Conservation (phyloP, 306 rosid species). For the Sindora glabra region DNA sequence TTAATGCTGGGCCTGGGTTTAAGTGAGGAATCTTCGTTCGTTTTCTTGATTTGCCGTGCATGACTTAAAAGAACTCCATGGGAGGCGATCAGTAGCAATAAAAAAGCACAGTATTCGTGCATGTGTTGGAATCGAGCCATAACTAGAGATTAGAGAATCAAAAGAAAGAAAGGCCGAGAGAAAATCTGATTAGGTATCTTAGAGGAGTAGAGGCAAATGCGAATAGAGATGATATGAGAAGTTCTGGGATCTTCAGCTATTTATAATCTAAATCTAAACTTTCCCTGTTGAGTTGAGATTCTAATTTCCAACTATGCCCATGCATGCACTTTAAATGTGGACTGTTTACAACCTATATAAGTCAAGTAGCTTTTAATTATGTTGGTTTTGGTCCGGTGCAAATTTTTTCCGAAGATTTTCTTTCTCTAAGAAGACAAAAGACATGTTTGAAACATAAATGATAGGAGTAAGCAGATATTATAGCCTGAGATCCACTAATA, state of each 20-base stretch:
- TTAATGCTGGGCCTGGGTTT: no score
- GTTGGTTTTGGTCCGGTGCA: no score
- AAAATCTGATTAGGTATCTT: not conserved
- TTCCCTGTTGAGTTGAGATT: not conserved
- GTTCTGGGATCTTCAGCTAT: conserved; percentile 5
- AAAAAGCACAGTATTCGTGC: not conserved
- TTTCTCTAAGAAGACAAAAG: no score
- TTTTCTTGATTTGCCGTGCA: conserved; percentile 14
- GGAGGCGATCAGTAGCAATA: conserved; percentile 6
- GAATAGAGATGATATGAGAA: not conserved
- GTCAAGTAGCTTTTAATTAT: no score
- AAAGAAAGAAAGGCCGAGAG: no score
- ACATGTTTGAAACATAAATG: no score
- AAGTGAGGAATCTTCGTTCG: no score
- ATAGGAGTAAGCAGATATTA: no score
- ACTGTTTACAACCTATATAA: no score
- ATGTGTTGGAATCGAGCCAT: conserved; percentile 14
- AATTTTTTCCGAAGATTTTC: no score
- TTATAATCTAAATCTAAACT: conserved; percentile 13
- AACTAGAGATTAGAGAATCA: not conserved
- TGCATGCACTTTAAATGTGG: no score
- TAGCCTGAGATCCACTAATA: no score
- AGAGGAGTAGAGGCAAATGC: not conserved
- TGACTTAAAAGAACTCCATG: conserved; percentile 10
- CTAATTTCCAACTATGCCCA: not conserved